Evolutionary conservation across 768 basidiomycete genomes (phyloP).

Genomic region (Wakefieldia striispora): DNA sequence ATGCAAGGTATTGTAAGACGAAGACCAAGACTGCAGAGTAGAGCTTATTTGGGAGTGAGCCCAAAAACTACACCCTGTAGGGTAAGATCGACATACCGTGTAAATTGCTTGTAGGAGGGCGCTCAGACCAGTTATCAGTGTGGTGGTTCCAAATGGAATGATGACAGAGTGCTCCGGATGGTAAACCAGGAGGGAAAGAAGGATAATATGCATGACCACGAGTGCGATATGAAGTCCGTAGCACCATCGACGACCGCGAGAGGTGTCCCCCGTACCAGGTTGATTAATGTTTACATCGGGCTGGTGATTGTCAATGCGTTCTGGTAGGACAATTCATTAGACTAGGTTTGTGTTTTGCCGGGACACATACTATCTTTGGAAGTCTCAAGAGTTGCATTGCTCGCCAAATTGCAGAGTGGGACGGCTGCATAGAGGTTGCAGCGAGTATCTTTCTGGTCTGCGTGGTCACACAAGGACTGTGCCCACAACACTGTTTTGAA

Average conservation of each 20-base stretch:
- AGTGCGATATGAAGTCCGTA: slow-evolving; percentile 1
- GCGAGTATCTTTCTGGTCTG: too few species aligned
- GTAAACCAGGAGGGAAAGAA: neutral
- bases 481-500: too few species aligned
- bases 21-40: slow-evolving; percentile 18
- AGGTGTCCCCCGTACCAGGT: too few species aligned
- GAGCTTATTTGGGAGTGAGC: slow-evolving; percentile 1
- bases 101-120: slow-evolving; percentile 5
- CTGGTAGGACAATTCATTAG: too few species aligned
- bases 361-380: too few species aligned
- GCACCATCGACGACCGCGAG: neutral
- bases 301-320: too few species aligned
- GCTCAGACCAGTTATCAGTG: neutral
- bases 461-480: too few species aligned
- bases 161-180: slow-evolving; percentile 5
- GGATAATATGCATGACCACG: neutral
- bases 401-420: too few species aligned
- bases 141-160: neutral
- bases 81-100: neutral
- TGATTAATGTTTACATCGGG: too few species aligned
- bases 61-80: neutral
- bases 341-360: too few species aligned
- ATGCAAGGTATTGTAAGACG: slow-evolving; percentile 12
- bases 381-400: too few species aligned
- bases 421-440: too few species aligned